A percentile compares a stretch with the other conserved stretches of the same genome.
These are phyloP conservation scores for Trametes pubescens DNA, from an alignment of 1,284 basidiomycete genomes.

Conservation along the genomic window DNA sequence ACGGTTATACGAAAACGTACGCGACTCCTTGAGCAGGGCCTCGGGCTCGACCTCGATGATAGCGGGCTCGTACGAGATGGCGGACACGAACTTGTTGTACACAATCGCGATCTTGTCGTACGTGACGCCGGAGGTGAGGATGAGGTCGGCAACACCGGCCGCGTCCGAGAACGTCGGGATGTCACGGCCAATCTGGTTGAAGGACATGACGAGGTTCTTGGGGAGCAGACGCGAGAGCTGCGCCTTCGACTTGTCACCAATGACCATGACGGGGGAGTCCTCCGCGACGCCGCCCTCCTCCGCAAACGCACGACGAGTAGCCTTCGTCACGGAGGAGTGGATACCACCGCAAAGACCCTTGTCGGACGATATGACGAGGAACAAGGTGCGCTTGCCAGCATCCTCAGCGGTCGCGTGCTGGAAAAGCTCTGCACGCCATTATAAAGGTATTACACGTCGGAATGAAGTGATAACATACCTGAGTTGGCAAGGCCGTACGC, in stretches of 20 bases:
- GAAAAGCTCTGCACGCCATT: conserved; percentile 76
- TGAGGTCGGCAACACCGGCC: conserved; percentile 91
- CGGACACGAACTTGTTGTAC: conserved; percentile 96
- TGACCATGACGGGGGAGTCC: conserved; percentile 81
- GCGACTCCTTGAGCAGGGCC: conserved; percentile 78
- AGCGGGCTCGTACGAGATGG: conserved; percentile 90
- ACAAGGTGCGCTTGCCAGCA: conserved; percentile 78
- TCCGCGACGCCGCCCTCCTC: conserved; percentile 62
- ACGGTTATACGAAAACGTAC: conserved; percentile 54
- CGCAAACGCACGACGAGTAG: conserved; percentile 75
- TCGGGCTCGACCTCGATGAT: conserved; percentile 85
- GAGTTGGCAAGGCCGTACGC: conserved; percentile 94
- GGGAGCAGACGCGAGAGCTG: conserved; percentile 82
- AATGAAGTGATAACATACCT: conserved; percentile 61
- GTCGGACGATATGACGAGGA: conserved; percentile 96
- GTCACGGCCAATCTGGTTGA: conserved; percentile 98
- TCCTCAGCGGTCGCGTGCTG: conserved; percentile 72
- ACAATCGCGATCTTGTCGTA: conserved; percentile 92
- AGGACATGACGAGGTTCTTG: conserved; percentile 83
- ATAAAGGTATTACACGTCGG: conserved; percentile 1
- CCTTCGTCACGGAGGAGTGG: conserved; percentile 96
- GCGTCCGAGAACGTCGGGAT: conserved; percentile 98
- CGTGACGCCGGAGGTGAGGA: conserved; percentile 85
- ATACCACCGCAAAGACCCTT: conserved; percentile 99
- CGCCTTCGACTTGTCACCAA: conserved; percentile 98